phyloP scores from a whole-genome alignment of 2,329 filamentous ascomycete genomes.

The Cadophora gregata region DNA sequence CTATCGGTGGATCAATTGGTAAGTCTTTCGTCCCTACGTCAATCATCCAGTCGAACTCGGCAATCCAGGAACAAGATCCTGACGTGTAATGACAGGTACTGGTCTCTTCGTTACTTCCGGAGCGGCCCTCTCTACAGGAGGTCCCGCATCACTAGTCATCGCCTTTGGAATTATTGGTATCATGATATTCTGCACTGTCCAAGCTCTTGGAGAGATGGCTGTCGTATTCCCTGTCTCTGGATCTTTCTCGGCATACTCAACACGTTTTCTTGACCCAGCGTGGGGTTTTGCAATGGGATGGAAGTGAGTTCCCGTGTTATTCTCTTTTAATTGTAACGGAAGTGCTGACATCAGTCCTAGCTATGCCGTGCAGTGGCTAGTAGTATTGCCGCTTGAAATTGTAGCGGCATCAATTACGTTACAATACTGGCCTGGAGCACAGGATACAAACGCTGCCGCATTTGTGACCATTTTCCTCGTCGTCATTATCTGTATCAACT shows the following conservation, averaged over 20 bases:
- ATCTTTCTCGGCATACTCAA: conserved; percentile 92
- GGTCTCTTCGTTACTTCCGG: conserved; percentile 38
- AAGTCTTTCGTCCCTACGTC: conserved; percentile 46
- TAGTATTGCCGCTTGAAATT: conserved; percentile 81
- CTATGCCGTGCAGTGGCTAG: conserved; percentile 82
- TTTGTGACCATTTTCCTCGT: conserved; percentile 85
- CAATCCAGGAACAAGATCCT: conserved; percentile 47
- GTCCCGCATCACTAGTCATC: conserved; percentile 42
- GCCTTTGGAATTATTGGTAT: conserved; percentile 51
- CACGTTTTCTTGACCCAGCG: conserved; percentile 87
- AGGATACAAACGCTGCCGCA: conserved; percentile 58
- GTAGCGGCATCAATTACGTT: conserved; percentile 83
- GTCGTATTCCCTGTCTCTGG: conserved; percentile 91
- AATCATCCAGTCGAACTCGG: background rate
- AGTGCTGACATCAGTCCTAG: conserved; percentile 1
- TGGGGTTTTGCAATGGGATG: conserved; percentile 96
- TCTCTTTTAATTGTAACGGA: conserved; percentile 42
- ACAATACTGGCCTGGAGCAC: conserved; percentile 69
- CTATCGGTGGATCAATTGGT: conserved; percentile 46
- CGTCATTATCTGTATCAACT: conserved; percentile 78
- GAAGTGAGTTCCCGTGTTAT: conserved; percentile 65
- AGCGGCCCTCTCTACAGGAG: conserved; percentile 46
- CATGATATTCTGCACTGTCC: conserved; percentile 85
- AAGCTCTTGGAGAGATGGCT: conserved; percentile 89
- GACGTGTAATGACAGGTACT: conserved; percentile 65